Base-by-base conservation (phyloP, 2,329 filamentous ascomycete genomes). In the Colletotrichum camelliae region DNA sequence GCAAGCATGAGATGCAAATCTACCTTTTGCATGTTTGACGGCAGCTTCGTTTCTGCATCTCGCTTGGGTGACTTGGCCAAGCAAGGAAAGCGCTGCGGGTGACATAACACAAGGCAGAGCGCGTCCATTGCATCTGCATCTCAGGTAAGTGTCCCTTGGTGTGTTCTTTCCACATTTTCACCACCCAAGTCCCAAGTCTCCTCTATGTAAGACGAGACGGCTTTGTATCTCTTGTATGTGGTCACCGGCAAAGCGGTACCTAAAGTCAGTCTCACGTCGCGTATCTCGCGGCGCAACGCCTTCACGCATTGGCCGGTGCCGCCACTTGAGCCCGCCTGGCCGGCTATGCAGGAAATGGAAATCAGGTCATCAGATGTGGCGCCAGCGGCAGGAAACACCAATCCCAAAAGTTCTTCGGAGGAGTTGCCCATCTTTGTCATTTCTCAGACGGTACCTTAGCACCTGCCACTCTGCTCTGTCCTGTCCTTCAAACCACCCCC, bases 301-400 rank as follows among this genome's bases (percentile, higher is more conserved):
- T 37, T 31, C 35, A 39, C 67, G 35, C 57, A 70, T 48, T 61
- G 67, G 48, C 35, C 37, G 67, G 67, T 70, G 67, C 67, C 57
- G 67, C 67, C 57, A 37, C 67, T 70, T 39, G 24, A 61, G 58
- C 31, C 58, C 58, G 58, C 33, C 58, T 33, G 31, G 16, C 37
- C 35, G 39, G 33, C 67, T 43, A 75, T 72, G 72, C 61, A 55
- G 33, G 37, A 67, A 58, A 33, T 58, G 58, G 67, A 67, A 68
- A 75, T 72, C 69, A 72, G 69, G 69, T 24, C 73, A 75, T 75
- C 57, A 48, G 70, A 72, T 73, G 62, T 72, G 62, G 62, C 73
- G 73, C 73, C 64, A 64, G 65, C 62, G 48, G 57, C 27, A 31
- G 57, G 33, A 73, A 70, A 48, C 24, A 37, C 67, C 67, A 70